Conservation (phyloP, 202 grass and related monocot species). For the Eragrostis tef region DNA sequence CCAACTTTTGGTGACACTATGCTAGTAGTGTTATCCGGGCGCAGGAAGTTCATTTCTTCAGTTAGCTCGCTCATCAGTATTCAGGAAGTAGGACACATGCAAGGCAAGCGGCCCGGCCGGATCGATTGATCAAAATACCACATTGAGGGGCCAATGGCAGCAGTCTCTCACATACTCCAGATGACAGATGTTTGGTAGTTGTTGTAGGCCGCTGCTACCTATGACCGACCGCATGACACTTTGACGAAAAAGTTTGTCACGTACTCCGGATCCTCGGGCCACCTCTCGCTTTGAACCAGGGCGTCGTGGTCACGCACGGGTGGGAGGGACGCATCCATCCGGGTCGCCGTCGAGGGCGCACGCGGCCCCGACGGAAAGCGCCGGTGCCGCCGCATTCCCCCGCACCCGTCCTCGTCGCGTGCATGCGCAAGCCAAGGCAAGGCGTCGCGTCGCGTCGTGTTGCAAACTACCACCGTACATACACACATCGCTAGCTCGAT, state of each 20-base stretch:
- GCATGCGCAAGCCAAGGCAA: slow-evolving; percentile 26
- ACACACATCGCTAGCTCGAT: not conserved
- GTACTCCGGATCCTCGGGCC: not conserved
- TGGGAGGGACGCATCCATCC: slow-evolving; percentile 26
- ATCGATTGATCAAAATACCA: not conserved
- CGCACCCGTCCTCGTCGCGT: slow-evolving; percentile 38
- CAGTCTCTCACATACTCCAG: not conserved
- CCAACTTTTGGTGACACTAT: not conserved
- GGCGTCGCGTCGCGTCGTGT: no score
- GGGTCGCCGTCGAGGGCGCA: slow-evolving; percentile 41
- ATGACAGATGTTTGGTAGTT: not conserved
- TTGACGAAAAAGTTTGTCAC: slow-evolving; percentile 4
- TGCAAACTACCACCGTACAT: not conserved
- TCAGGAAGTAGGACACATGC: not conserved
- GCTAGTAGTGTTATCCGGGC: not conserved
- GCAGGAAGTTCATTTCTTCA: not conserved
- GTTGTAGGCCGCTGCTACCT: not conserved
- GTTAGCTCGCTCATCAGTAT: not conserved
- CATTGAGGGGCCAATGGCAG: not conserved
- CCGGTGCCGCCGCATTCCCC: slow-evolving; percentile 34
- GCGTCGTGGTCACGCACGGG: not conserved
- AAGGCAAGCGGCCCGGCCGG: not conserved
- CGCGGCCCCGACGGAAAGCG: slow-evolving; percentile 51
- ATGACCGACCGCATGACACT: not conserved
- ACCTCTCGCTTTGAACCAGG: no score